A percentile compares a stretch with the other conserved stretches of the same genome.
Evolutionary conservation across 306 rosid species (phyloP).

Genomic region (Oxytropis ochrocephala): DNA sequence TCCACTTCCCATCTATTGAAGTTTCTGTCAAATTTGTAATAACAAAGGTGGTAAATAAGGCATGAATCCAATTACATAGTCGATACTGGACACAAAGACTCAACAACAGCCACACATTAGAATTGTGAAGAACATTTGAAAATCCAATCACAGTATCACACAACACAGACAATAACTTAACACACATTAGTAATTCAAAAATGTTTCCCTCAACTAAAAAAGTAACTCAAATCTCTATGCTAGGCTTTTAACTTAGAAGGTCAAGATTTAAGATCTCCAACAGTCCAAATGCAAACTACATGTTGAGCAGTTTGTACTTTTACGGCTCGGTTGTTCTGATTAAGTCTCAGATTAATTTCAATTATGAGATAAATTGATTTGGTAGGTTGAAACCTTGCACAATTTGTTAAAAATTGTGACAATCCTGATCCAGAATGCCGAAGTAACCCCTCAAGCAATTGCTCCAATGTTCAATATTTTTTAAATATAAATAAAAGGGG

Average conservation of each 20-base stretch:
- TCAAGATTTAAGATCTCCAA: not conserved
- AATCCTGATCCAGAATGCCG: not conserved
- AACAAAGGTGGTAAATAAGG: not conserved
- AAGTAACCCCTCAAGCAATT: not conserved
- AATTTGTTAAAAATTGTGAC: not conserved
- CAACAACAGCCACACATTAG: not conserved
- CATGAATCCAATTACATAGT: not conserved
- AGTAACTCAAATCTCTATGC: not conserved
- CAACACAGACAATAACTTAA: not conserved
- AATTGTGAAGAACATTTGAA: not conserved
- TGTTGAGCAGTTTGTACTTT: not conserved
- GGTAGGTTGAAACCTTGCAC: not conserved
- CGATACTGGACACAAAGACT: not conserved
- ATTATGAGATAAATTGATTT: not conserved
- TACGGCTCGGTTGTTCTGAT: not conserved
- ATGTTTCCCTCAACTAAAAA: not conserved
- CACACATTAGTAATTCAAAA: not conserved
- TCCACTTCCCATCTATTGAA: constrained; percentile 50
- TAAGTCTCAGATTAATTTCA: not conserved
- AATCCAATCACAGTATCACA: not conserved
- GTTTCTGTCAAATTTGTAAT: constrained; percentile 24
- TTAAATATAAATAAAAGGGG: not conserved
- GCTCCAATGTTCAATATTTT: not conserved
- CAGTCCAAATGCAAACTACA: not conserved
- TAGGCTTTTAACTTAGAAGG: not conserved